Percentiles rank a stretch among this genome's conserved stretches.
phyloP scores from a whole-genome alignment of 2,329 filamentous ascomycete genomes.

The Ophiostoma ulmi region DNA sequence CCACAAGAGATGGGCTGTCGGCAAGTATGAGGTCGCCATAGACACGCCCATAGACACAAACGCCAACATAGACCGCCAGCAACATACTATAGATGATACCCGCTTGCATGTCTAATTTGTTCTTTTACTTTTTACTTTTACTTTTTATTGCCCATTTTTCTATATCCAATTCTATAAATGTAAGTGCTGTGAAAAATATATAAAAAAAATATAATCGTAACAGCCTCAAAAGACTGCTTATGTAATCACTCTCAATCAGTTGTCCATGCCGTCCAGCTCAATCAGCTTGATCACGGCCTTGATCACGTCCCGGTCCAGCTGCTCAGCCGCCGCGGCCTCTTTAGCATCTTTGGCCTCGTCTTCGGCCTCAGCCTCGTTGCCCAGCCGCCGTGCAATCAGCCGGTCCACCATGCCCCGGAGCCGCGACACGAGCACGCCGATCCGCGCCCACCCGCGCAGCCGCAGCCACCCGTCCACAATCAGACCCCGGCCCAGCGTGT shows the following conservation, averaged over 20 bases:
- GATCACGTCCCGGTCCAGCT: slow-evolving; percentile 63
- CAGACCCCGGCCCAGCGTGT: slow-evolving; percentile 80
- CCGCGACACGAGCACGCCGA: slow-evolving; percentile 81
- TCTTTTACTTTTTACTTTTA: background rate
- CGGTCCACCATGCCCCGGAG: slow-evolving; percentile 82
- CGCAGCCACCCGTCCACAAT: slow-evolving; percentile 87
- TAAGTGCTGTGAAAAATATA: background rate
- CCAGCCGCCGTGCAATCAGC: slow-evolving; percentile 73
- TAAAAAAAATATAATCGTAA: background rate
- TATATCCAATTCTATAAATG: background rate
- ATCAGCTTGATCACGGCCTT: slow-evolving; percentile 73
- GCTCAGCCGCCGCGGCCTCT: slow-evolving; percentile 37
- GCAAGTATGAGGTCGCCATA: background rate
- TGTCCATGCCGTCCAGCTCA: slow-evolving; percentile 83
- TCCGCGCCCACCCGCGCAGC: slow-evolving; percentile 86
- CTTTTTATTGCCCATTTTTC: background rate
- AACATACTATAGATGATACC: background rate
- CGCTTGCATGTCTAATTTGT: background rate
- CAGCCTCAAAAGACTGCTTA: background rate
- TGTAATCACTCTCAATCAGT: slow-evolving; percentile 34
- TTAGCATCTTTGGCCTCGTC: background rate
- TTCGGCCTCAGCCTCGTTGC: slow-evolving; percentile 38
- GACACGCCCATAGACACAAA: too few relatives aligned
- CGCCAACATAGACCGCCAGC: background rate
- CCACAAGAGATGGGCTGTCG: background rate